Conservation (phyloP, 2,329 filamentous ascomycete species). For the Penicillium sp. region DNA sequence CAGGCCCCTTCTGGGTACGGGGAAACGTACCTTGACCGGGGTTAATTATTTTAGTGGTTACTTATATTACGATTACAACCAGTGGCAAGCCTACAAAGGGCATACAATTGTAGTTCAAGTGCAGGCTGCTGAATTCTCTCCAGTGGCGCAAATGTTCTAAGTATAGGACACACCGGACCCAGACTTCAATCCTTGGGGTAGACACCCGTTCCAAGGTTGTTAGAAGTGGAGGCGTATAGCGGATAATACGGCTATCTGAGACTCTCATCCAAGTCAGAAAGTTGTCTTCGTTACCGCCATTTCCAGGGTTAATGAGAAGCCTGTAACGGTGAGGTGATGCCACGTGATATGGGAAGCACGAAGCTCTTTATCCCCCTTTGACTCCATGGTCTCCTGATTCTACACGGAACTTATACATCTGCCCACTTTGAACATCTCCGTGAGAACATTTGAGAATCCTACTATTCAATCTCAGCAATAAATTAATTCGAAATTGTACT, state of each 20-base stretch:
- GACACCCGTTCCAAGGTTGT: neutral
- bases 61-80: conserved; percentile 1
- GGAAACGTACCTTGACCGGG: conserved; percentile 2
- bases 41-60: neutral
- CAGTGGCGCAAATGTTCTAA: conserved; percentile 9
- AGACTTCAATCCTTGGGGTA: conserved; percentile 4
- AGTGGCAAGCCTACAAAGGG: neutral
- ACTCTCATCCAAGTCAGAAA: neutral
- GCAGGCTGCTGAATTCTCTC: neutral
- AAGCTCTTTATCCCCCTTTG: neutral
- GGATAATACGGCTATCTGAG: neutral
- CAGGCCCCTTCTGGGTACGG: conserved; percentile 5
- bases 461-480: neutral
- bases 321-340: neutral
- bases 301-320: neutral
- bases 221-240: neutral
- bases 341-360: neutral
- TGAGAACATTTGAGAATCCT: neutral
- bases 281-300: conserved; percentile 10
- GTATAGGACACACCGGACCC: conserved; percentile 9
- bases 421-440: neutral
- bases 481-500: neutral
- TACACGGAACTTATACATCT: too few relatives aligned
- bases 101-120: neutral
- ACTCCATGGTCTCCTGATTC: neutral